Percentiles rank a stretch among this genome's conserved stretches.
Evolutionary conservation across 228 moss, liverwort and hornwort species (phyloP).

Genomic region (Sphagnum magellanicum): DNA sequence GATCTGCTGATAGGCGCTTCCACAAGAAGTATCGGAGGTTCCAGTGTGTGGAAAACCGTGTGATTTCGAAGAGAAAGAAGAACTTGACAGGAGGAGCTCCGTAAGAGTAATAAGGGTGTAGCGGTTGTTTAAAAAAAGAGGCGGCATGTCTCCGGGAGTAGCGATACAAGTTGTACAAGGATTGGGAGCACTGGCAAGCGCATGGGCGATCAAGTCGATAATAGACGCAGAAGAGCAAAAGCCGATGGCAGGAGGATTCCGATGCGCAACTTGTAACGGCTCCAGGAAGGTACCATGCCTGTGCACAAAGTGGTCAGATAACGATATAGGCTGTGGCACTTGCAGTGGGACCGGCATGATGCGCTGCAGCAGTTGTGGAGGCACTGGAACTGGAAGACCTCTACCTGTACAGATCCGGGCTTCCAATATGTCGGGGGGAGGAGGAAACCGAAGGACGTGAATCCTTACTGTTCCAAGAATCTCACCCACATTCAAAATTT

Average conservation of each 20-base stretch:
- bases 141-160: slow-evolving; percentile 62
- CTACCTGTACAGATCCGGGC: slow-evolving; percentile 76
- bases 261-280: slow-evolving; percentile 71
- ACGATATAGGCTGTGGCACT: slow-evolving; percentile 72
- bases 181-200: slow-evolving; percentile 63
- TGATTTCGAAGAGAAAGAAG: too few species aligned
- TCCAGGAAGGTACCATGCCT: slow-evolving; percentile 73
- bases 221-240: slow-evolving; percentile 76
- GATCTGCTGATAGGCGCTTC: too few species aligned
- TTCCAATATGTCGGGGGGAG: slow-evolving; percentile 53
- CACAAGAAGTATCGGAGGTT: too few species aligned
- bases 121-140: too few species aligned
- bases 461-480: too few species aligned
- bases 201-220: slow-evolving; percentile 74
- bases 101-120: too few species aligned
- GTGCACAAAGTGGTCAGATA: slow-evolving; percentile 79
- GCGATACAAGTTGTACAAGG: slow-evolving; percentile 76
- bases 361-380: slow-evolving; percentile 75
- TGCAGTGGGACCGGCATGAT: slow-evolving; percentile 77
- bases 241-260: slow-evolving; percentile 61
- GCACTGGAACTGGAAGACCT: slow-evolving; percentile 68
- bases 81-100: too few species aligned
- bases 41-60: too few species aligned
- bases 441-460: background rate
- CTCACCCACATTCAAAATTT: too few species aligned